phyloP scores from a whole-genome alignment of 345 rosid genomes.

The Murraya paniculata region DNA sequence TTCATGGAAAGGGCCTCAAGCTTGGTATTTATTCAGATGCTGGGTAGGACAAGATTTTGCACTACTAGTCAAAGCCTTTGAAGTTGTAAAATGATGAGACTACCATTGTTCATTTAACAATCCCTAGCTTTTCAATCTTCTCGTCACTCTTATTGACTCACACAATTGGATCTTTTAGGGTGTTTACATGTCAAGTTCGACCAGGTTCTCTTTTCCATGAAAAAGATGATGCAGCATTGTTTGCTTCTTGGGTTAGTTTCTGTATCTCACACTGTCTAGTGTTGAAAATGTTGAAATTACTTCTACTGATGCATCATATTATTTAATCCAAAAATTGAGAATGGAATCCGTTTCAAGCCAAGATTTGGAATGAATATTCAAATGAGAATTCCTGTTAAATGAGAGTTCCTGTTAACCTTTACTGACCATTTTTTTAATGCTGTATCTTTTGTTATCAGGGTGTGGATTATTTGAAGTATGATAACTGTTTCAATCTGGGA shows the following conservation, averaged over 20 bases:
- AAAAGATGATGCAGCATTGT: slow-evolving; percentile 68
- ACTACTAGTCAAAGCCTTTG: slow-evolving; percentile 9
- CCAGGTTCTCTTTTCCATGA: slow-evolving; percentile 96
- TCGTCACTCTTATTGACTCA: slow-evolving; percentile 15
- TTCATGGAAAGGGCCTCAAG: slow-evolving; percentile 83
- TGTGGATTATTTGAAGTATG: slow-evolving; percentile 95
- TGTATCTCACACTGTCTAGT: background rate
- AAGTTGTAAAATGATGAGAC: slow-evolving; percentile 20
- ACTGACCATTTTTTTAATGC: background rate
- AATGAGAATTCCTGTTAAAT: background rate
- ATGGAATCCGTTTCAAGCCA: background rate
- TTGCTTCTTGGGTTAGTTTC: slow-evolving; percentile 93
- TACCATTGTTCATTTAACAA: slow-evolving; percentile 3
- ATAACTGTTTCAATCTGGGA: slow-evolving; percentile 92
- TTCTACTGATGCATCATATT: background rate
- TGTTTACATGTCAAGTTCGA: slow-evolving; percentile 88
- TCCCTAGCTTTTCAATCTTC: background rate
- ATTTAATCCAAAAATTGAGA: background rate
- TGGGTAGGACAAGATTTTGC: slow-evolving; percentile 64
- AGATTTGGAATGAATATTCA: background rate
- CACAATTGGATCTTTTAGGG: slow-evolving; percentile 33
- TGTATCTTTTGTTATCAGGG: slow-evolving; percentile 45
- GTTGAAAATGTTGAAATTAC: background rate
- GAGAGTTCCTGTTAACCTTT: background rate
- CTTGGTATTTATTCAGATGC: slow-evolving; percentile 99